Evolutionary conservation across 208 protist species (phyloP), one percentile per base, ranked within the genome.

Genomic region (Trypanosoma congolense): DNA sequence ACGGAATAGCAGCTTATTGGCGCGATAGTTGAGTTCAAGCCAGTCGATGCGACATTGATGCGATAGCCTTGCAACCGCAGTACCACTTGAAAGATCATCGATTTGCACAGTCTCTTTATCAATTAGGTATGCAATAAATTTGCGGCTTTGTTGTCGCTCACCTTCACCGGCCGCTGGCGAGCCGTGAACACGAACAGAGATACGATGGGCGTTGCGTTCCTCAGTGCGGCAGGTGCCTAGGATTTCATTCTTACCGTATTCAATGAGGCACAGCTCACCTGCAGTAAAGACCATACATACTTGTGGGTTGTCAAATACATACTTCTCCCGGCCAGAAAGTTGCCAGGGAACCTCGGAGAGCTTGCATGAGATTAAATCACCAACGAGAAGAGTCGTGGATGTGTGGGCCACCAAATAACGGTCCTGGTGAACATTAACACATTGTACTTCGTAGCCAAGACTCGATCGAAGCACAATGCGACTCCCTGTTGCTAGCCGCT

Each of bases 201-300:
- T 95, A 61, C 97, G 89, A 61, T 98, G 94, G 3, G 90, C 82
- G 53, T 87, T 96, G 56, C 91, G 92, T 74, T 98, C 84, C 82
- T 99, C 96, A 16, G 97, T 99, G 54, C 96, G 85, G 68, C 87
- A 96, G 28, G 90, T 97, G 42, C 92, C 96, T 8, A 98, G 80
- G 21, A 98, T 73, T 45, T 97, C 83, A 68, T 97, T 97, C 52
- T 89, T 79, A 47, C 96, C 97, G 71, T 99, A 98, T 79, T 98
- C 94, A 53, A 99, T 96, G 16, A 99, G 52, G 46, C 93, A 91
- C 16, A 99, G 78, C 83, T 98, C 97, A 56, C 97, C 97, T 1
- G 88, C 85, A 61, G 89, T 92, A 83, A 95, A 98, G 21, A 99
- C 83, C 92, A 99, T 97, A 75, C 91, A 98, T 25, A 97, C 84